Evolutionary conservation across 176 grass and related monocot species (phyloP), one percentile per base, ranked within the genome.

Genomic region (Alloteropsis semialata): DNA sequence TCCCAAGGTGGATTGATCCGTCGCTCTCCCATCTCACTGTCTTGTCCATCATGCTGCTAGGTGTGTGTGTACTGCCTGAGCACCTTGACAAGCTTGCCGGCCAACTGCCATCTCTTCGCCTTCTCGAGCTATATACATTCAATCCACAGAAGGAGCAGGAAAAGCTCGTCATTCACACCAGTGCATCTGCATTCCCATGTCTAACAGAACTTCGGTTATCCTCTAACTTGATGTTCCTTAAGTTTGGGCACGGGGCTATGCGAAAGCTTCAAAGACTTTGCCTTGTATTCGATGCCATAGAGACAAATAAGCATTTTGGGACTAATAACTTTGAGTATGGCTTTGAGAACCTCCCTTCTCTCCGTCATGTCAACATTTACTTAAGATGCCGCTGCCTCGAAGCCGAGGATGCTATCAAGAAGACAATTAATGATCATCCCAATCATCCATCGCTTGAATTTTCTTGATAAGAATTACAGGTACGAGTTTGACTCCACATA

Each of bases 231-330:
- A 32, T 72, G 7, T 49, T 49, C 28, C 8, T 72, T 21, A 33
- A 49, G 69, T 72, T 72, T 33, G 13, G 33, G 2, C 69, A 8
- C 0, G 73, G 73, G 21, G 21, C 51, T 38, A 76, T 58, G 73
- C 51, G 0, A 13, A 41, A 76, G 6, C 73, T 75, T 37, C 18
- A 37, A 36, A 75, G 5, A 46, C 25, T 72, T 10, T 8, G 0
- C 18, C 46, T 75, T 38, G 0, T 0, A 0, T 34, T 75, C 5
- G 0, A 0, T 2, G 0, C 1, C 19, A 6, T 0, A 22, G 0
- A 0, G 21, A 7, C 5, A n/a, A 6, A 6, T 37, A 3, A 21
- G 2, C 6, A 3, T 15, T 69, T 25, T 25, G 0, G 0, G 38
- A 25, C 65, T 2, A 69, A 25, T 16, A 3, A 0, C 66, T 69